Evolutionary conservation across 208 protist genomes (phyloP).

Genomic region (Crithidia acanthocephali): DNA sequence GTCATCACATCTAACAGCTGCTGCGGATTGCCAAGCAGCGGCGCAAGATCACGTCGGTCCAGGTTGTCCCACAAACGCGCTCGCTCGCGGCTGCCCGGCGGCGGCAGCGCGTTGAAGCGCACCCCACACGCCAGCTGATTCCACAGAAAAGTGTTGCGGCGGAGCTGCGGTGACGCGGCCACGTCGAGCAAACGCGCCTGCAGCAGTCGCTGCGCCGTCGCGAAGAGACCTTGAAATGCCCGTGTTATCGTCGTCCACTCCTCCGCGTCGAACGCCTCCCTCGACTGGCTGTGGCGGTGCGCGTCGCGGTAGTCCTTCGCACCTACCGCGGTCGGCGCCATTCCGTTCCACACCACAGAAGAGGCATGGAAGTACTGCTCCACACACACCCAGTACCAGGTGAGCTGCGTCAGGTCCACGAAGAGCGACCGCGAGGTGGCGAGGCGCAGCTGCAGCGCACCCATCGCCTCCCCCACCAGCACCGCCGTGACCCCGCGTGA

Average conservation of each 20-base stretch:
- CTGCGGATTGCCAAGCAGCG: conserved; percentile 42
- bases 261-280: not conserved
- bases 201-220: conserved; percentile 21
- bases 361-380: conserved; percentile 17
- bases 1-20: conserved; percentile 49
- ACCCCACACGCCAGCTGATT: conserved; percentile 49
- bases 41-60: conserved; percentile 41
- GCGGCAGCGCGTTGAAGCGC: conserved; percentile 33
- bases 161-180: conserved; percentile 32
- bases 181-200: conserved; percentile 45
- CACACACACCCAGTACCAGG: conserved; percentile 32
- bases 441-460: conserved; percentile 15
- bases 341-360: conserved; percentile 9
- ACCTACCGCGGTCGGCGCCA: not conserved
- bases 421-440: conserved; percentile 36
- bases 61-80: conserved; percentile 40
- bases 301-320: not conserved
- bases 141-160: conserved; percentile 68
- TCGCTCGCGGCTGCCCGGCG: conserved; percentile 17
- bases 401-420: conserved; percentile 39
- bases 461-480: conserved; percentile 23
- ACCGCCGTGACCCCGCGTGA: conserved; percentile 16
- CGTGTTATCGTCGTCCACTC: conserved; percentile 8
- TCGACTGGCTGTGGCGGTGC: not conserved
- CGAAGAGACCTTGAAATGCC: conserved; percentile 19